Base-by-base conservation (phyloP, 352 stramenopile genomes). In the Pythium brassicae region DNA sequence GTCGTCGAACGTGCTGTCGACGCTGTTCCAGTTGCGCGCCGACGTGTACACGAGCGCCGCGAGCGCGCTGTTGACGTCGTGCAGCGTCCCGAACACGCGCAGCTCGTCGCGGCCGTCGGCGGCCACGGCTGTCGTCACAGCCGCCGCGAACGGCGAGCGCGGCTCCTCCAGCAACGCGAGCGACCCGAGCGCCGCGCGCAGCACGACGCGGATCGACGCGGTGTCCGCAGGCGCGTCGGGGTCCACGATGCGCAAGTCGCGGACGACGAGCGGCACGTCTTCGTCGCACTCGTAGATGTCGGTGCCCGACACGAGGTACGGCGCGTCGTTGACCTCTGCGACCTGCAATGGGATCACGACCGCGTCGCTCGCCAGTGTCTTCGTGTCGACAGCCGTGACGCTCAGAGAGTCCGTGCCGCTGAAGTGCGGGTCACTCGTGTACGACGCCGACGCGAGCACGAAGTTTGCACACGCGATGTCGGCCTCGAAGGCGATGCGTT, bases 1-100 rank as follows among this genome's bases (percentile, higher is more conserved):
- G 37, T 39, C 49, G 32, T 69, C 53, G 35, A 60, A 42, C 32
- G 43, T 67, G 37, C 59, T 47, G 44, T 71, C 57, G 37, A 85
- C 61, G 23, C 76, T 91, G 65, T 91, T 91, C 81, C 81, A 91
- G 65, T 91, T 44, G 27, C 49, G 59, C 2, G 65, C 74, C 14
- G 81, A 86, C 26, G 69, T 81, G 61, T 80, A 91, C 25, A 72
- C 55, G 9, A 88, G 27, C n/a, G 57, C 57, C 8, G 68, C 51
- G 2, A 91, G 48, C 7, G 73, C 76, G 8, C 53, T 59, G 40
- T 86, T 83, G 34, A 91, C 40, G 14, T 79, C 59, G 20, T 11
- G 17, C 12, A 89, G 51, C 7, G 60, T 58, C 9, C 78, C 80
- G 17, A 54, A 53, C 20, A 91, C 44, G 0, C 53, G 69, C 23